Base-by-base conservation (phyloP, 2,329 filamentous ascomycete species). In the Penicillium sp. region DNA sequence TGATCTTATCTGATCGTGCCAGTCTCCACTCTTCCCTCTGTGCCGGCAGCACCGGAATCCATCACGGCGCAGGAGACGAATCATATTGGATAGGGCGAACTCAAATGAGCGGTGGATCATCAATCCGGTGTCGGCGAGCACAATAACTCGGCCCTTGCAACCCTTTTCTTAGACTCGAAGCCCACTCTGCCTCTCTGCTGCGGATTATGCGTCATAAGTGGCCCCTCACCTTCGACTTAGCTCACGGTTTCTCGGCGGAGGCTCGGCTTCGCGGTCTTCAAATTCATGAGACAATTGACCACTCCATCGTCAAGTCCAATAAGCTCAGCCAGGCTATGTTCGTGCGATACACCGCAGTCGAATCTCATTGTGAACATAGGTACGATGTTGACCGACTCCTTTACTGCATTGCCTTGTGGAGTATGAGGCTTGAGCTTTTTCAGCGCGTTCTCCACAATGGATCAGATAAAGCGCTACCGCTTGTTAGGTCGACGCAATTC, bases 401-500 rank as follows among this genome's bases (percentile, higher is more conserved):
- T 80, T n/a, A 70, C 73, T 31, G 61, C 72, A 32, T 65, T 75
- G 72, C 59, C 83, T 75, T 89, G 89, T n/a, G 87, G 86, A 54
- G 80, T 78, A 51, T 86, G 77, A 0, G 86, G 86, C 67, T 72
- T 75, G 69, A 88, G 67, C 70, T 83, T 82, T 68, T 79, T 77
- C 69, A 81, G 81, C 2, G 85, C 84, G 1, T 79, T 80, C 55
- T 83, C 79, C 36, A 90, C 82, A 0, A 84, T 53, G 71, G 78
- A 1, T 85, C 87, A 32, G 83, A 60, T 81, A 84, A 31, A 85
- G 71, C 2, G 83, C 80, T 0, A 84, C 85, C 0, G 86, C 87
- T 66, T 87, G 89, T 73, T 90, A 90, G n/a, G 83, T 84, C 2
- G 79, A 78, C 8, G 85, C 86, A 62, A 90, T 87, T 5, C 87